Evolutionary conservation across 2,329 filamentous ascomycete species (phyloP).

Genomic region (Scedosporium aurantiacum): DNA sequence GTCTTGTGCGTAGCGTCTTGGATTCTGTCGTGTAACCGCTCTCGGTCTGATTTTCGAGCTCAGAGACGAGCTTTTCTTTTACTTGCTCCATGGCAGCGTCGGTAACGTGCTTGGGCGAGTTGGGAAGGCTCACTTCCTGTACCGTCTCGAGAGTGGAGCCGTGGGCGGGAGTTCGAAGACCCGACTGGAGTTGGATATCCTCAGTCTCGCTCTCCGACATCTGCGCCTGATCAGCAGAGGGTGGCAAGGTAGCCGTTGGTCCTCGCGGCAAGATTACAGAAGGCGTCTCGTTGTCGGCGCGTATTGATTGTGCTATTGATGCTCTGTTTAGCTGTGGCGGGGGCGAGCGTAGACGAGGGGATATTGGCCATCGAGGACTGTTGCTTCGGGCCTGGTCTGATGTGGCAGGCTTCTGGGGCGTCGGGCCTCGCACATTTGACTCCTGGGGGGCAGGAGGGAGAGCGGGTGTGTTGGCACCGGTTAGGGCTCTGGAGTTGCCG

Average conservation of each 20-base stretch:
- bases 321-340: conserved; percentile 46
- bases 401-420: conserved; percentile 51
- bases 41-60: conserved; percentile 31
- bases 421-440: conserved; percentile 41
- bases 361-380: conserved; percentile 62
- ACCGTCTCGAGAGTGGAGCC: conserved; percentile 73
- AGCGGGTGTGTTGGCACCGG: conserved; percentile 55
- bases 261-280: conserved; percentile 42
- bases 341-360: conserved; percentile 66
- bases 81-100: conserved; percentile 39
- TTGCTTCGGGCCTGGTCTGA: conserved; percentile 34
- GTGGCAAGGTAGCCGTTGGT: conserved; percentile 34
- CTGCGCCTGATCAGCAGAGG: conserved; percentile 20
- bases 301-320: conserved; percentile 32
- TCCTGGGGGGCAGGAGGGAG: conserved; percentile 53
- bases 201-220: conserved; percentile 42
- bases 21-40: conserved; percentile 24
- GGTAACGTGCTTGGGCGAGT: conserved; percentile 46
- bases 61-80: conserved; percentile 35
- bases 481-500: conserved; percentile 57
- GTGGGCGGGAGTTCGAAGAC: conserved; percentile 48
- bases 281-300: conserved; percentile 38
- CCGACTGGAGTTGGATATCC: conserved; percentile 36
- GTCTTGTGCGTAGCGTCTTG: conserved; percentile 34
- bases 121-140: conserved; percentile 73